phyloP scores from a whole-genome alignment of 257 asterid species.

The Solanum bulbocastanum region DNA sequence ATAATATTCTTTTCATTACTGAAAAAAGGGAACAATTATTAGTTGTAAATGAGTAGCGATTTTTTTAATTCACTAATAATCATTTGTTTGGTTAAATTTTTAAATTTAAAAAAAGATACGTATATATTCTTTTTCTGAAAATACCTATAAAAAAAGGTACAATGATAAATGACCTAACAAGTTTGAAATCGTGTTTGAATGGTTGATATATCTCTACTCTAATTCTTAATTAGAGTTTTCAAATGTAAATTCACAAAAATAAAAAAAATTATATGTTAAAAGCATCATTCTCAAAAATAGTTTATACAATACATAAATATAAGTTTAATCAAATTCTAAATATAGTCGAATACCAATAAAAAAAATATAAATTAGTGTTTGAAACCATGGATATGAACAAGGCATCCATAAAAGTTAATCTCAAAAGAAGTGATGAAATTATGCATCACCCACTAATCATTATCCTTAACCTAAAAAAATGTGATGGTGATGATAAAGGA shows the following conservation, averaged over 20 bases:
- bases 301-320: neutral
- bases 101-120: too few relatives aligned
- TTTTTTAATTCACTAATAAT: neutral
- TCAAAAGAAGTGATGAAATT: neutral
- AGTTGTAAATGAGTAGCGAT: neutral
- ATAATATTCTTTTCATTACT: neutral
- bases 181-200: too few relatives aligned
- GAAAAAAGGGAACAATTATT: neutral
- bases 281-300: neutral
- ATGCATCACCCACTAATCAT: neutral
- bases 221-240: too few relatives aligned
- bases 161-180: neutral
- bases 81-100: neutral
- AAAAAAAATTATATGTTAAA: too few relatives aligned
- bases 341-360: neutral
- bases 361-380: neutral
- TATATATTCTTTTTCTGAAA: too few relatives aligned
- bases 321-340: neutral
- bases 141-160: neutral
- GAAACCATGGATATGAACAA: neutral
- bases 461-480: neutral
- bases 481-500: neutral
- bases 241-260: accelerated
- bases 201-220: too few relatives aligned
- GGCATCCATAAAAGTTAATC: neutral